Percentiles rank a stretch among this genome's conserved stretches.
Evolutionary conservation across 768 basidiomycete genomes (phyloP).

Genomic region (Coprinopsis sp.): DNA sequence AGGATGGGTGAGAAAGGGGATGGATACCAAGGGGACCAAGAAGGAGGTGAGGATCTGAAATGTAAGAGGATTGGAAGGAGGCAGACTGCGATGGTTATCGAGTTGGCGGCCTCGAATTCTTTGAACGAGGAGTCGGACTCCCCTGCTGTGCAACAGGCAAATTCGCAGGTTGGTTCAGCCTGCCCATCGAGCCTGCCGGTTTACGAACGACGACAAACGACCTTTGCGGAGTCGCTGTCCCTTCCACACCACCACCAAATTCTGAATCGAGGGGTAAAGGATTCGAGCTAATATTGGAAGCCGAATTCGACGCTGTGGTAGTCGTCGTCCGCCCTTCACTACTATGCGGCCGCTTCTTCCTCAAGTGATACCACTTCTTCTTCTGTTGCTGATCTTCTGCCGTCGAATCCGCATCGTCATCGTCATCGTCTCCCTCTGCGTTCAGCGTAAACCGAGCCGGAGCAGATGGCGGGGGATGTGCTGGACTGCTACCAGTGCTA

Average conservation of each 20-base stretch:
- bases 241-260: conserved; percentile 14
- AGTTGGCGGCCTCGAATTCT: background rate
- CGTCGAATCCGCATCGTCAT: conserved; percentile 39
- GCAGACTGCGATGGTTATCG: too few species aligned
- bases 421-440: conserved; percentile 17
- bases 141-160: conserved; percentile 5
- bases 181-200: conserved; percentile 36
- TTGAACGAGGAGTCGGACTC: background rate
- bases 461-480: conserved; percentile 10
- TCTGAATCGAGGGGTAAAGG: conserved; percentile 30
- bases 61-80: too few species aligned
- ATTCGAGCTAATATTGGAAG: too few species aligned
- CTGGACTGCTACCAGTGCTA: conserved; percentile 6
- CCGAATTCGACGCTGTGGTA: conserved; percentile 19
- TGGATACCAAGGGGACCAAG: too few species aligned
- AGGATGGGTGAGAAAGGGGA: too few species aligned
- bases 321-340: conserved; percentile 41
- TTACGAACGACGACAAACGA: conserved; percentile 74
- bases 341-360: conserved; percentile 56
- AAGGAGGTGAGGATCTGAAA: too few species aligned
- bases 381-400: conserved; percentile 37
- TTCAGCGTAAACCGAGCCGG: conserved; percentile 20
- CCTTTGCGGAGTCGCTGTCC: conserved; percentile 28
- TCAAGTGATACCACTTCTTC: conserved; percentile 69
- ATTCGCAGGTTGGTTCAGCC: conserved; percentile 31